Evolutionary conservation across 495 filamentous ascomycete genomes (phyloP).

Genomic region (Aspergillus avenaceus): DNA sequence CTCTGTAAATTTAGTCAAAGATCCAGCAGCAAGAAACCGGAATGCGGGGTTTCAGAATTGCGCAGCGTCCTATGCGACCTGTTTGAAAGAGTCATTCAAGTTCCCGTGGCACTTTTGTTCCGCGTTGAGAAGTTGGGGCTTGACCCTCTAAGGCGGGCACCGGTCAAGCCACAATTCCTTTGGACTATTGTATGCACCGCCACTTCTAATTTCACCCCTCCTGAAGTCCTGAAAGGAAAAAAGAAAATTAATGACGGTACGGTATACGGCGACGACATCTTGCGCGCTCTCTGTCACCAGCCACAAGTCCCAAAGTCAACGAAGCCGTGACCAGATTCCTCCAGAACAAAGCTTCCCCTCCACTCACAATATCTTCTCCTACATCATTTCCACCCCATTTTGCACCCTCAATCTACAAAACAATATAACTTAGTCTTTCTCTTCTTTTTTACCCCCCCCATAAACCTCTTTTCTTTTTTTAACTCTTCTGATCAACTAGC

Average conservation of each 20-base stretch:
- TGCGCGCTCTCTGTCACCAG: slow-evolving; percentile 13
- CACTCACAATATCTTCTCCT: slow-evolving; percentile 30
- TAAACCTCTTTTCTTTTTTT: no score
- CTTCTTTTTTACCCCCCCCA: slow-evolving; percentile 1
- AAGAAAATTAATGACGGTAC: neutral
- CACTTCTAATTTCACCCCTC: slow-evolving; percentile 17
- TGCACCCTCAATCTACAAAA: no score
- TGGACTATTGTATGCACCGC: no score
- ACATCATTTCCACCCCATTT: no score
- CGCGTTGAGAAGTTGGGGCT: slow-evolving; percentile 13
- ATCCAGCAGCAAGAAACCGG: neutral
- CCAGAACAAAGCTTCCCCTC: slow-evolving; percentile 18
- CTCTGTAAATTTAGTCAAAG: neutral
- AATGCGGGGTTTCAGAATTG: neutral
- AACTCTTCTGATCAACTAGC: slow-evolving; percentile 1
- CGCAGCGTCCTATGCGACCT: neutral
- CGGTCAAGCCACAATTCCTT: slow-evolving; percentile 9
- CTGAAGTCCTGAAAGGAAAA: no score
- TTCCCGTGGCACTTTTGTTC: slow-evolving; percentile 9
- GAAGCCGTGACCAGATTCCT: slow-evolving; percentile 9
- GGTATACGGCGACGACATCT: neutral
- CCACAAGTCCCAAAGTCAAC: slow-evolving; percentile 14
- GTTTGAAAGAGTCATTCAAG: slow-evolving; percentile 13
- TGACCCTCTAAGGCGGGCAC: slow-evolving; percentile 13
- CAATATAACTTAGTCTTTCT: no score